Evolutionary conservation across 352 stramenopile genomes (phyloP).

Genomic region (Globisporangium solare): DNA sequence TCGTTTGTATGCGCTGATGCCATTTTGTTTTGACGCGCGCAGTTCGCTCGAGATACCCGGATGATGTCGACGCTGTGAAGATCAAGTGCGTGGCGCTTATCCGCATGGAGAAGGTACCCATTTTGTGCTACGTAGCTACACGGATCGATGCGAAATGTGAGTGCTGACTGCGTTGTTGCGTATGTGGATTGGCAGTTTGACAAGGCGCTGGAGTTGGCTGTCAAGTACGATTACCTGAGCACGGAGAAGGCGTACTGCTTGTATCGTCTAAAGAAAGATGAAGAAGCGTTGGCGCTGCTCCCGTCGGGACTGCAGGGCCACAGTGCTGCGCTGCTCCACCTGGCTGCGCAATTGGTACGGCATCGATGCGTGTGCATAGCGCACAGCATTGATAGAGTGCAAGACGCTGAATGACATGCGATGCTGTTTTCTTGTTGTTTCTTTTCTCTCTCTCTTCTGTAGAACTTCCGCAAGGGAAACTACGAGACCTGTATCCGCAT

Average conservation of each 20-base stretch:
- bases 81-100: slow-evolving; percentile 83
- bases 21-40: neutral
- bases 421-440: slow-evolving; percentile 7
- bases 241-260: slow-evolving; percentile 76
- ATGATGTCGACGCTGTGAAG: slow-evolving; percentile 73
- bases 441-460: slow-evolving; percentile 5
- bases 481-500: slow-evolving; percentile 64
- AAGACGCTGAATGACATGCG: neutral
- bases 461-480: slow-evolving; percentile 68
- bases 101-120: slow-evolving; percentile 60
- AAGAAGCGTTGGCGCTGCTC: slow-evolving; percentile 50
- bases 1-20: neutral
- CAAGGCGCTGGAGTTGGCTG: slow-evolving; percentile 73
- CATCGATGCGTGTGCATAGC: no score
- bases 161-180: slow-evolving; percentile 6
- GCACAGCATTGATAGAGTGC: neutral
- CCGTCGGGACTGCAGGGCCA: slow-evolving; percentile 23
- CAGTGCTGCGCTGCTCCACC: slow-evolving; percentile 45
- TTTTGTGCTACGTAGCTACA: neutral
- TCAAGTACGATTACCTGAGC: slow-evolving; percentile 61
- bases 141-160: neutral
- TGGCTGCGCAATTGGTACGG: slow-evolving; percentile 62
- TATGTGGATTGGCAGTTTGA: slow-evolving; percentile 46
- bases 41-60: slow-evolving; percentile 71
- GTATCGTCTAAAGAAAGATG: slow-evolving; percentile 76